These are phyloP conservation scores for Glebionis coronaria DNA, from an alignment of 129 eudicot species.

Conservation along the genomic window DNA sequence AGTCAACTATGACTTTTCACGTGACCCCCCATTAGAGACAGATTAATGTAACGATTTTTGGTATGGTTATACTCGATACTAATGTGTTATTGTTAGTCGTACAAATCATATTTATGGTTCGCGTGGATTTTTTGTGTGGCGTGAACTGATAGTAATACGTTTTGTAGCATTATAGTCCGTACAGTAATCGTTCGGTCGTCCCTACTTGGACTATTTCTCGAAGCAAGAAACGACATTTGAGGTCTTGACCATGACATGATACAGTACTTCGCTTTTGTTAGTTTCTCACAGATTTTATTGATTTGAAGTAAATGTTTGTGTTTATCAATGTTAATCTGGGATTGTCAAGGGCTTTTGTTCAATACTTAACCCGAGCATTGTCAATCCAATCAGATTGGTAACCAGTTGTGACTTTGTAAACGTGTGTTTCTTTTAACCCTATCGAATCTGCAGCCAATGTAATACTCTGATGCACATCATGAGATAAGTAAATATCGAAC, in stretches of 20 bases:
- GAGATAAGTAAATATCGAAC: conserved; percentile 57
- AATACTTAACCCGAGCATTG: conserved; percentile 27
- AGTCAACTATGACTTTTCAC: conserved; percentile 20
- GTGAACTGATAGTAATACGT: background rate
- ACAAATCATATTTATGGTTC: background rate
- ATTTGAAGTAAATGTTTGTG: no score
- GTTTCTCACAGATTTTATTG: no score
- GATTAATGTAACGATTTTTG: conserved; percentile 21
- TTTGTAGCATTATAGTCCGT: no score
- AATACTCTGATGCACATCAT: conserved; percentile 67
- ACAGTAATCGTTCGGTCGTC: no score
- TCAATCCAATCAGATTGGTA: conserved; percentile 84
- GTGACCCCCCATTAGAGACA: conserved; percentile 16
- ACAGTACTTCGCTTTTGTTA: no score
- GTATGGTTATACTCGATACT: background rate
- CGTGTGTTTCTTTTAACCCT: conserved; percentile 70
- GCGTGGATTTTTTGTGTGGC: background rate
- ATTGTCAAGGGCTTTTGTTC: no score
- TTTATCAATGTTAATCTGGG: no score
- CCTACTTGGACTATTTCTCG: no score
- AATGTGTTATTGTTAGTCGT: background rate
- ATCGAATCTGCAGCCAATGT: conserved; percentile 69
- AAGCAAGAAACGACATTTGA: no score
- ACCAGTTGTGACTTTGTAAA: conserved; percentile 53
- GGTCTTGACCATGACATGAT: no score